These are phyloP conservation scores for Hanseniaspora hatyaiensis DNA, from an alignment of 805 yeast species.

Conservation along the genomic window DNA sequence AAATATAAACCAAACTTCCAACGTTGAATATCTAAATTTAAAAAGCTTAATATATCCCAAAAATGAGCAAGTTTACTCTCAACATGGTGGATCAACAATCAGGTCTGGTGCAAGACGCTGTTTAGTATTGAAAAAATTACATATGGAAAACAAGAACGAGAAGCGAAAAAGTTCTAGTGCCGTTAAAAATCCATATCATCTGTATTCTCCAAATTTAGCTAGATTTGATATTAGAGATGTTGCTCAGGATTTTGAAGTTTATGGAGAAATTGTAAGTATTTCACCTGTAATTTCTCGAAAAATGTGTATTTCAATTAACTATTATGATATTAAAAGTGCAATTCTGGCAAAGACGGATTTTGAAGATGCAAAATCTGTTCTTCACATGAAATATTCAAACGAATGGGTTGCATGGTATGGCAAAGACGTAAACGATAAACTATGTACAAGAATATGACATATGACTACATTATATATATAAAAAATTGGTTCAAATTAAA, in stretches of 20 bases:
- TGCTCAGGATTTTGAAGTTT: constrained; percentile 39
- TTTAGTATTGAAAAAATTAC: constrained; percentile 37
- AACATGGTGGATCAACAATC: constrained; percentile 27
- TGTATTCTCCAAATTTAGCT: constrained; percentile 35
- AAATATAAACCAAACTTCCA: constrained; percentile 10
- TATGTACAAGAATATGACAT: constrained; percentile 27
- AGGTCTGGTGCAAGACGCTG: constrained; percentile 44
- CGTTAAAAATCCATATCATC: constrained; percentile 15
- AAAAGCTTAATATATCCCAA: constrained; percentile 16
- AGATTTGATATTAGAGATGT: constrained; percentile 38
- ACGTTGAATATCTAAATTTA: constrained; percentile 18
- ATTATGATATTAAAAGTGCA: constrained; percentile 47
- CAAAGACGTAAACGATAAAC: constrained; percentile 51
- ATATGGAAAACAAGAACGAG: constrained; percentile 22
- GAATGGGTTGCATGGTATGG: constrained; percentile 60
- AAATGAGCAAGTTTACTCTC: constrained; percentile 16
- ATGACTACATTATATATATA: background rate
- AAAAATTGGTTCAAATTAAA: no score
- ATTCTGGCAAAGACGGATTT: constrained; percentile 44
- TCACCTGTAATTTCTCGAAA: constrained; percentile 57
- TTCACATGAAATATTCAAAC: constrained; percentile 36
- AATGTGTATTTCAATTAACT: constrained; percentile 50
- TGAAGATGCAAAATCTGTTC: constrained; percentile 27
- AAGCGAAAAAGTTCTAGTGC: background rate
- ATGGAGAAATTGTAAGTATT: constrained; percentile 52